Conservation (phyloP, 1,284 basidiomycete species). For the Irpex lacteus region DNA sequence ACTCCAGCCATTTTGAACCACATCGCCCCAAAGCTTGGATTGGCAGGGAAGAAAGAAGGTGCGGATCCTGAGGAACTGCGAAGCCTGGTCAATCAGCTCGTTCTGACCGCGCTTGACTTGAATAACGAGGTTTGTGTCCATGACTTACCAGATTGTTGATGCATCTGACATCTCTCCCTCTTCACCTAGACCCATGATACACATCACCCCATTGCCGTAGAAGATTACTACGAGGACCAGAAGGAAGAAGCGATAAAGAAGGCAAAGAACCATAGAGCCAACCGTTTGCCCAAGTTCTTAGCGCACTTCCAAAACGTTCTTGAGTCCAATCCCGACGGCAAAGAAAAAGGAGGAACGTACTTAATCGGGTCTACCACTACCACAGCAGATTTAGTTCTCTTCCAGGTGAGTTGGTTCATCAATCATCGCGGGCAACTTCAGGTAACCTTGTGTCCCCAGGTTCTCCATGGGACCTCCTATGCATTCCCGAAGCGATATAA, state of each 20-base stretch:
- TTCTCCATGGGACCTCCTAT: constrained; percentile 36
- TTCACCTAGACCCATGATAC: constrained; percentile 22
- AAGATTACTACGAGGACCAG: constrained; percentile 50
- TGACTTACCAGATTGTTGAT: not conserved
- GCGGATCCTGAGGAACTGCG: constrained; percentile 25
- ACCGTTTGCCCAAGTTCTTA: constrained; percentile 48
- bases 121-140: constrained; percentile 34
- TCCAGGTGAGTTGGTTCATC: constrained; percentile 30
- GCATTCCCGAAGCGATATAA: constrained; percentile 44
- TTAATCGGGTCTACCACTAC: constrained; percentile 38
- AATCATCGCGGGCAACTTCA: no score
- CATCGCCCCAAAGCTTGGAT: constrained; percentile 37
- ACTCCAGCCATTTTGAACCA: constrained; percentile 41
- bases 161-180: constrained; percentile 2
- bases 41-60: constrained; percentile 29
- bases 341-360: constrained; percentile 26
- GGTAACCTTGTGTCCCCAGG: constrained; percentile 3
- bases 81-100: constrained; percentile 37
- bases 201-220: constrained; percentile 37
- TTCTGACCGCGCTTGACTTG: constrained; percentile 41
- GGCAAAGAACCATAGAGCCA: constrained; percentile 37
- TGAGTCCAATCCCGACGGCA: constrained; percentile 27
- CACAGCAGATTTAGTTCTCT: constrained; percentile 46
- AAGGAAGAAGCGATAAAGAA: constrained; percentile 27
- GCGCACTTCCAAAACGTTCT: constrained; percentile 38